Base-by-base conservation (phyloP, 768 basidiomycete species). In the Lepiota subincarnata region DNA sequence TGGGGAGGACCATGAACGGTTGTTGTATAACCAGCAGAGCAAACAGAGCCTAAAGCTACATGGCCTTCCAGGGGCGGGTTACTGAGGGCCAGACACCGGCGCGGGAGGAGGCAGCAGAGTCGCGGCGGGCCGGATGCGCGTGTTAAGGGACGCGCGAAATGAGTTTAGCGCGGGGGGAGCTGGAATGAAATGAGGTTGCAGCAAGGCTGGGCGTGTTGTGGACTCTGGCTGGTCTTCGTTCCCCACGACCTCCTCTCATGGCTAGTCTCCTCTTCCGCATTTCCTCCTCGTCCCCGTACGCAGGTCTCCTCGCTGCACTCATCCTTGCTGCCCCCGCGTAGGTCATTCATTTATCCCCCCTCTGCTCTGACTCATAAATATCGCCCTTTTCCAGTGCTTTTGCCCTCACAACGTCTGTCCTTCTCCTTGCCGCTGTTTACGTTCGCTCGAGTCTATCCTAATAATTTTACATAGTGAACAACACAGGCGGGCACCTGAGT, bases 391-490 rank as follows among this genome's bases (percentile, higher is more conserved):
- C 4, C 16, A 53, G 52, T 46, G 44, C 31, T 2, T 39, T 47
- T 28, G 52, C 52, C 16, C 52, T 46, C 37, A 36, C 52, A 34
- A 38, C 44, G 52, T 53, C 52, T 53, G 52, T 53, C 37, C 44
- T 46, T 53, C 36, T 41, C 45, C 35, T 16, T 31, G 31, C 31
- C 10, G 31, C 31, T 31, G 31, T 31, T 18, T 47, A 10, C 43
- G 38, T 24, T 39, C 41, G 19, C 18, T n/a, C 22, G 16, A 34
- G 4, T 53, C 12, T 39, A 26, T 13, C 37, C 24, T 46, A 38
- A 53, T 38, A 19, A 38, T 19, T 3, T 44, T 26, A 12, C 44
- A 6, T n/a, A 46, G 43, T 46, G 52, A 46, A 45, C 52, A 37
- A 26, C 28, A 39, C 24, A 53, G 36, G 52, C 52, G 52, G 36